Percentiles rank a stretch among this genome's conserved stretches.
These are phyloP conservation scores for Chenopodium album DNA, from an alignment of 148 eudicot species.

Conservation along the genomic window DNA sequence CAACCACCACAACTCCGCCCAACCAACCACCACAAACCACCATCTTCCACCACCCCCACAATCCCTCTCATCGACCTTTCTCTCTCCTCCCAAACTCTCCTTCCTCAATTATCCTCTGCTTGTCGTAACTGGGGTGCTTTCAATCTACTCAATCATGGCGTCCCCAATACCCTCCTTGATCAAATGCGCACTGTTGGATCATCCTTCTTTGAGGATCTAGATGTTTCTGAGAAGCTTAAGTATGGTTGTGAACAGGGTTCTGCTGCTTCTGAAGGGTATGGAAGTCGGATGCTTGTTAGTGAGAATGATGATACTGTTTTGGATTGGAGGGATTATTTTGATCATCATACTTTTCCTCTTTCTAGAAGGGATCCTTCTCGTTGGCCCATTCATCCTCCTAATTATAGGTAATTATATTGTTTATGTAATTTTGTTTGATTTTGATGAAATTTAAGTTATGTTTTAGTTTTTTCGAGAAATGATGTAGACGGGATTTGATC, in stretches of 20 bases:
- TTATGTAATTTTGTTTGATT: background rate
- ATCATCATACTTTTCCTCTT: conserved; percentile 82
- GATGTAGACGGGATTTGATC: background rate
- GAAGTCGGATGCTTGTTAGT: conserved; percentile 76
- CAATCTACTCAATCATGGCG: conserved; percentile 65
- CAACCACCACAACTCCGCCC: conserved; percentile 57
- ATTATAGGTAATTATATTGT: conserved; percentile 52
- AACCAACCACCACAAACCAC: conserved; percentile 10
- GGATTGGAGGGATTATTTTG: conserved; percentile 98
- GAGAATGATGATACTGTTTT: conserved; percentile 60
- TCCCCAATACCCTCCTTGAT: conserved; percentile 45
- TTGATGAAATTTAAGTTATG: background rate
- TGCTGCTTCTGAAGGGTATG: conserved; percentile 81
- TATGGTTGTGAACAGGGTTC: conserved; percentile 46
- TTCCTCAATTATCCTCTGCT: conserved; percentile 33
- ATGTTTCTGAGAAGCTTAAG: conserved; percentile 48
- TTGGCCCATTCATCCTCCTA: conserved; percentile 67
- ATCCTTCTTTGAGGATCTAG: conserved; percentile 55
- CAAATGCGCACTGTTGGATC: conserved; percentile 53
- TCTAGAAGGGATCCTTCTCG: conserved; percentile 52
- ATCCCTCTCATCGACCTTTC: conserved; percentile 62
- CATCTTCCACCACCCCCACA: conserved; percentile 7
- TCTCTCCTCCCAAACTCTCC: conserved; percentile 18
- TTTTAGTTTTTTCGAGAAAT: background rate
- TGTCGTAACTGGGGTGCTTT: conserved; percentile 90